Base-by-base conservation (phyloP, 2,329 filamentous ascomycete species). In the Aureobasidium sp. region DNA sequence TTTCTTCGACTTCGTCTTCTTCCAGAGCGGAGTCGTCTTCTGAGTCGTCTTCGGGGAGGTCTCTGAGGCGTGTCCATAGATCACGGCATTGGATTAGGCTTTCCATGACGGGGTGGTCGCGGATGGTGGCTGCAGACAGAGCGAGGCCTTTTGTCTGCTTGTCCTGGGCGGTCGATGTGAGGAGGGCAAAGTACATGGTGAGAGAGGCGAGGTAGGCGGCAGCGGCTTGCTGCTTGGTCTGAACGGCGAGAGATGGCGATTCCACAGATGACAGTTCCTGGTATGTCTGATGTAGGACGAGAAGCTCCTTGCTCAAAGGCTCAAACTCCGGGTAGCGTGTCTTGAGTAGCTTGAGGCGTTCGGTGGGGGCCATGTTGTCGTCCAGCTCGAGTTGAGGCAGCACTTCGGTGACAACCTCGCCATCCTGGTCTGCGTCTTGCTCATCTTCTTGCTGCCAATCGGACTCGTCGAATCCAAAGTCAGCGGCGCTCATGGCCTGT, bases 301-400 rank as follows among this genome's bases (percentile, higher is more conserved):
- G 72, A 63, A 94, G 88, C 69, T 97, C 93, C 67, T 88, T 86
- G 52, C 89, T 87, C 40, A 99, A 79, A 62, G 87, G 87, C 65
- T 95, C 89, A 67, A 97, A 94, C 71, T 99, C 94, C 2, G 95
- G 94, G 72, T 99, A 97, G 72, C 90, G 82, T 50, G 85, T 83
- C 68, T 87, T 85, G 56, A 99, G 76, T 17, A 97, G 82, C 70
- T 86, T 88, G 65, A 88, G 77, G 66, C 86, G 83, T 71, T 97
- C 92, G 45, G 89, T 86, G 4, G 83, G 74, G 7, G 82, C 78
- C 87, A 96, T 92, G 64, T 89, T 85, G 24, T 90, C 85, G 14
- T 90, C 87, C 62, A 97, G 86, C 68, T 92, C 87, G 45, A 92
- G 72, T 68, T 95, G 88, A 57, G 91, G 90, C 50, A 97, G 79